Conservation (phyloP, 1,139 yeast species). For the Magnusiomyces magnusii region DNA sequence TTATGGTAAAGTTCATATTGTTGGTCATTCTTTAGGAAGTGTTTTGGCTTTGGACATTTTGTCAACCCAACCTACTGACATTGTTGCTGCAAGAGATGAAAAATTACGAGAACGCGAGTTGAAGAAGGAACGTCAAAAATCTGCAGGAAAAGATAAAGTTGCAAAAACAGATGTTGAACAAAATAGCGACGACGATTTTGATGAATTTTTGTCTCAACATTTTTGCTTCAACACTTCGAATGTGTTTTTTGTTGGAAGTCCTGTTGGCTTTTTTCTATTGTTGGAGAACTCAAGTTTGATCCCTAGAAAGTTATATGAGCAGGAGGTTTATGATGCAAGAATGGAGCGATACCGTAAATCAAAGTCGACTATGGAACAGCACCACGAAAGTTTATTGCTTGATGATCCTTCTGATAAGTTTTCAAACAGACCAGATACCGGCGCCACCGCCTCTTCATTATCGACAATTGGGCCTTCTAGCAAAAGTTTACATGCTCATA, state of each 20-base stretch:
- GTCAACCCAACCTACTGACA: constrained; percentile 45
- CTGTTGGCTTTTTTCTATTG: constrained; percentile 65
- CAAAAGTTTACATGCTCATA: neutral
- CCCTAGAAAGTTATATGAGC: constrained; percentile 24
- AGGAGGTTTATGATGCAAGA: constrained; percentile 9
- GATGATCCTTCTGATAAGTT: constrained; percentile 2
- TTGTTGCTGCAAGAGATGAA: neutral
- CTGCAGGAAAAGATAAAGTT: no score
- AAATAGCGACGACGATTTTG: constrained; percentile 2
- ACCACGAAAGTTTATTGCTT: neutral
- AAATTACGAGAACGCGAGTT: neutral
- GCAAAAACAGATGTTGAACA: constrained; percentile 1
- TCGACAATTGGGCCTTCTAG: neutral
- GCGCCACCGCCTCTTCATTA: neutral
- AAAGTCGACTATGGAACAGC: constrained; percentile 4
- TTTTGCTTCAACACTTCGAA: constrained; percentile 66
- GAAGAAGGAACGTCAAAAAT: neutral
- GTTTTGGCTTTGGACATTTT: constrained; percentile 76
- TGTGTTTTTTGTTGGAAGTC: constrained; percentile 80
- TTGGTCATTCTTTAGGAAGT: constrained; percentile 92
- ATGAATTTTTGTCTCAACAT: neutral
- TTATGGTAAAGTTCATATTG: constrained; percentile 62
- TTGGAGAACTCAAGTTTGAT: constrained; percentile 26
- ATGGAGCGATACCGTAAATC: neutral
- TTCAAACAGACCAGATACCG: neutral